phyloP scores from a whole-genome alignment of 148 eudicot genomes.

The Rhododendron kiyosumense region DNA sequence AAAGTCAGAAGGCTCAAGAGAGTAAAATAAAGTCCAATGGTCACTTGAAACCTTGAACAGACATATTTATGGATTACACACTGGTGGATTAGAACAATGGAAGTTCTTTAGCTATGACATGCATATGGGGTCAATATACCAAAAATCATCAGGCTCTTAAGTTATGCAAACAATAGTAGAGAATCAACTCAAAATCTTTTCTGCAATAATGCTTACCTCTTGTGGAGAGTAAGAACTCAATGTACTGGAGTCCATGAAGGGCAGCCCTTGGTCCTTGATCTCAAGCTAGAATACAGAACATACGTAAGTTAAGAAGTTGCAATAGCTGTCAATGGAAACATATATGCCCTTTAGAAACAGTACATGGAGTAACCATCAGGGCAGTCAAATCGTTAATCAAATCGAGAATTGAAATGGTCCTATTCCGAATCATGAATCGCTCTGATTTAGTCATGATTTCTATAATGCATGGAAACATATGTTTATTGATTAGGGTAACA shows the following conservation, averaged over 20 bases:
- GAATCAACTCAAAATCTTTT: neutral
- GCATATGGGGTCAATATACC: neutral
- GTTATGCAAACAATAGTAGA: neutral
- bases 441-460: too few species aligned
- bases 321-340: neutral
- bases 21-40: neutral
- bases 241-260: conserved; percentile 25
- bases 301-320: conserved; percentile 8
- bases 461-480: too few species aligned
- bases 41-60: neutral
- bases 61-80: neutral
- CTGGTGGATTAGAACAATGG: neutral
- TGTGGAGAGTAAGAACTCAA: conserved; percentile 23
- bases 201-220: conserved; percentile 22
- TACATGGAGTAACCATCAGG: neutral
- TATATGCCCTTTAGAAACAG: neutral
- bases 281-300: conserved; percentile 16
- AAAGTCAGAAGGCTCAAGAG: neutral
- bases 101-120: neutral
- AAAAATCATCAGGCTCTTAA: neutral
- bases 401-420: too few species aligned
- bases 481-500: too few species aligned
- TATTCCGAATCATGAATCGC: too few species aligned
- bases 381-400: too few species aligned
- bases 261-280: conserved; percentile 23